These are phyloP conservation scores for Pichia scutulata DNA, from an alignment of 805 yeast genomes.

Conservation along the genomic window DNA sequence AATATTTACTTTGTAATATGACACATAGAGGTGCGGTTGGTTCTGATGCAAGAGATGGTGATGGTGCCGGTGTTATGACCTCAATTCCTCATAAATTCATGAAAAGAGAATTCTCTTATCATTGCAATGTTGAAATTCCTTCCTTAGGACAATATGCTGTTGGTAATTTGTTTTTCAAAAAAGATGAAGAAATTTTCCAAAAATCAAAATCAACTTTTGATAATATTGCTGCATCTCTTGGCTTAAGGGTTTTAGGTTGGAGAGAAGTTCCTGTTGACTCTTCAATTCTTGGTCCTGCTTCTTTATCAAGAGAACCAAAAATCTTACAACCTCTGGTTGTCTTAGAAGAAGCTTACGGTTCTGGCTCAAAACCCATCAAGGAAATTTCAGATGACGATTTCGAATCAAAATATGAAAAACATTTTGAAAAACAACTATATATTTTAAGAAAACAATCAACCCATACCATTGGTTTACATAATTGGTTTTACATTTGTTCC, in stretches of 20 bases:
- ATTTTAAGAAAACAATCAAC: conserved; percentile 84
- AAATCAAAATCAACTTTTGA: conserved; percentile 74
- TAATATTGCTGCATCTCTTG: conserved; percentile 66
- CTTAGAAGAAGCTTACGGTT: conserved; percentile 41
- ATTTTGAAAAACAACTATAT: conserved; percentile 77
- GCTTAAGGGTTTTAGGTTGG: conserved; percentile 86
- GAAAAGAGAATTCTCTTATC: conserved; percentile 72
- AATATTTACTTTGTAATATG: conserved; percentile 87
- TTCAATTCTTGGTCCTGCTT: conserved; percentile 91
- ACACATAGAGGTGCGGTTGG: conserved; percentile 99
- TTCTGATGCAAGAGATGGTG: conserved; percentile 93
- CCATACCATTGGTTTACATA: conserved; percentile 85
- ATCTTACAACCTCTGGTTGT: conserved; percentile 92
- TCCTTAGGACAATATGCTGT: conserved; percentile 83
- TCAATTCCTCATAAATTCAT: conserved; percentile 88
- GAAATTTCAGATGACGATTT: conserved; percentile 43
- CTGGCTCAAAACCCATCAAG: conserved; percentile 26
- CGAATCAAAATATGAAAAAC: conserved; percentile 46
- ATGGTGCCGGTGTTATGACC: conserved; percentile 96
- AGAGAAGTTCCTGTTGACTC: conserved; percentile 92
- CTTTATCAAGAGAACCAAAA: conserved; percentile 85
- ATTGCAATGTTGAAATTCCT: conserved; percentile 63
- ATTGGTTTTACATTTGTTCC: conserved; percentile 97
- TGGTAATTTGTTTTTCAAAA: conserved; percentile 90
- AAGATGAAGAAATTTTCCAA: conserved; percentile 62